A percentile compares a stretch with the other conserved stretches of the same genome.
Evolutionary conservation across 2,329 filamentous ascomycete species (phyloP).

Genomic region (Falciphora oryzae): DNA sequence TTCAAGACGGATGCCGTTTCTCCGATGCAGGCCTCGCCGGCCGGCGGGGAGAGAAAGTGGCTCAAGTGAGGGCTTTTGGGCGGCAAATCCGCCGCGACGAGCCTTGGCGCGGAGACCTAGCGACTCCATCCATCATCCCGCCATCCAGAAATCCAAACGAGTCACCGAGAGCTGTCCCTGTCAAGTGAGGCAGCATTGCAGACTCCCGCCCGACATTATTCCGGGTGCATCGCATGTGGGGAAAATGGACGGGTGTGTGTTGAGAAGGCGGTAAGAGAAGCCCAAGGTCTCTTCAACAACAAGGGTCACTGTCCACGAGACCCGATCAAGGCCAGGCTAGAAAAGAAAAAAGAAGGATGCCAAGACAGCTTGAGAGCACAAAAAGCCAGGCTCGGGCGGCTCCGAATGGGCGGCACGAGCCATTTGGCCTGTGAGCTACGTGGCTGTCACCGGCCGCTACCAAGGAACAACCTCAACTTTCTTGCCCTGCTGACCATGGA

Average conservation of each 20-base stretch:
- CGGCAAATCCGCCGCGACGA: background rate
- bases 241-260: background rate
- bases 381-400: background rate
- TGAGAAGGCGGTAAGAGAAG: background rate
- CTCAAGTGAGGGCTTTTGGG: background rate
- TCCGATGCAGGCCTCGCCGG: background rate
- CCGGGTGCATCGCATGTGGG: background rate
- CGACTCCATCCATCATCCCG: too few species aligned
- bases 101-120: too few species aligned
- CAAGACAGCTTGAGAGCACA: too few species aligned
- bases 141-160: background rate
- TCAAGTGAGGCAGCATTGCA: background rate
- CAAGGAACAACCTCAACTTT: background rate
- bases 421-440: too few species aligned
- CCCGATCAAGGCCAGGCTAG: too few species aligned
- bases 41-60: background rate
- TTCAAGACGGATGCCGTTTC: background rate
- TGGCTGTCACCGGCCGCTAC: too few species aligned
- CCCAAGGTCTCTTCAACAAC: too few species aligned
- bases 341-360: too few species aligned
- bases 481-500: background rate
- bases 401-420: background rate
- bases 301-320: too few species aligned
- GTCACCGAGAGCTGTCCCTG: background rate
- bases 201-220: background rate